A percentile compares a stretch with the other conserved stretches of the same genome.
Conservation (phyloP, 768 basidiomycete species). For the Exidia glandulosa region DNA sequence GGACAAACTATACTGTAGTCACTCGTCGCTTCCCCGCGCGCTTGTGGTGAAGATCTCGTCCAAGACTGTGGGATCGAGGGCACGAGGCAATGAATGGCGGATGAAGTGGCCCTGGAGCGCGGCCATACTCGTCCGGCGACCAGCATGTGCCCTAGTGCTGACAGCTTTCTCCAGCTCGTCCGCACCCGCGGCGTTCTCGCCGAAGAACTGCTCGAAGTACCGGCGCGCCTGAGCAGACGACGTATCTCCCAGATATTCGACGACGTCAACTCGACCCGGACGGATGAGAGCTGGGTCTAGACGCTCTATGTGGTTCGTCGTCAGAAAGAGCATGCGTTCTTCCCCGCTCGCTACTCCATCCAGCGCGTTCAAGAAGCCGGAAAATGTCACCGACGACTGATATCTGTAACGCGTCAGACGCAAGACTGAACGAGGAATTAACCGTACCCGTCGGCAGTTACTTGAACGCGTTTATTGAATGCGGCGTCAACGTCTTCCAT, state of each 20-base stretch:
- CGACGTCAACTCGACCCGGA: conserved; percentile 84
- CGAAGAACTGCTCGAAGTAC: conserved; percentile 79
- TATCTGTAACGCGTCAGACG: conserved; percentile 25
- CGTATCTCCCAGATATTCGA: conserved; percentile 78
- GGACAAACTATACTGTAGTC: too few species aligned
- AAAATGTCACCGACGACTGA: conserved; percentile 93
- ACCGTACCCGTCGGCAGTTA: conserved; percentile 87
- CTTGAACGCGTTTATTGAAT: conserved; percentile 87
- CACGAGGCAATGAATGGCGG: conserved; percentile 19
- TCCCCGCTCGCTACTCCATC: conserved; percentile 97
- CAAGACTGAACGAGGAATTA: too few species aligned
- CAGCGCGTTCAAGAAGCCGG: conserved; percentile 91
- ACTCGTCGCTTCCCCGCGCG: too few species aligned
- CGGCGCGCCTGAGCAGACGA: conserved; percentile 64
- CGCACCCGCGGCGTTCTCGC: conserved; percentile 35
- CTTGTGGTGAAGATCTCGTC: background rate
- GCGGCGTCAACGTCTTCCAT: conserved; percentile 98
- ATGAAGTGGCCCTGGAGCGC: conserved; percentile 94
- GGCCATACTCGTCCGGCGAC: conserved; percentile 82
- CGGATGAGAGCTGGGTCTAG: conserved; percentile 93
- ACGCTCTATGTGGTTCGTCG: conserved; percentile 86
- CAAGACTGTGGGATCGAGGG: background rate
- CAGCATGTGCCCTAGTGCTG: conserved; percentile 35
- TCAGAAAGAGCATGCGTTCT: conserved; percentile 96
- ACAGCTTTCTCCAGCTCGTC: conserved; percentile 44